Conservation (phyloP, 371 early-diverging fungal species). For the Zychaea mexicana region DNA sequence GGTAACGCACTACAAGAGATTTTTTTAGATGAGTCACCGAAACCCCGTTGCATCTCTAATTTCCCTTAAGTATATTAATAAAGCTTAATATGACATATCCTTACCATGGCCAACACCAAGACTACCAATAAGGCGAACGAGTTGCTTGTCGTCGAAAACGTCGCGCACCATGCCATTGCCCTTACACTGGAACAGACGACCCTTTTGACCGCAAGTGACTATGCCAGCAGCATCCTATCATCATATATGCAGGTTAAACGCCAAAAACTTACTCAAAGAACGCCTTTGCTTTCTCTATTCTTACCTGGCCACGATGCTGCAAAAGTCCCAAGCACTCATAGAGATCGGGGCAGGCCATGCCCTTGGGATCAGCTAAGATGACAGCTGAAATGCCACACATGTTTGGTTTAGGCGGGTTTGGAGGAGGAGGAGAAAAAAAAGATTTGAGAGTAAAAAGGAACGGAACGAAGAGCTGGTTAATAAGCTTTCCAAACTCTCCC, state of each 20-base stretch:
- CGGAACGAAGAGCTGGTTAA: no score
- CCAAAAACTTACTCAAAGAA: no score
- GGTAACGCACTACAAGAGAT: constrained; percentile 83
- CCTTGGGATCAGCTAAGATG: constrained; percentile 79
- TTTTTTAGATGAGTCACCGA: background rate
- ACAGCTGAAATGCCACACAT: constrained; percentile 96
- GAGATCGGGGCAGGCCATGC: constrained; percentile 81
- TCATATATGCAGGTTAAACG: background rate
- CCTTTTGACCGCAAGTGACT: constrained; percentile 94
- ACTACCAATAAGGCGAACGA: constrained; percentile 78
- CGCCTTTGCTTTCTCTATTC: constrained; percentile 11
- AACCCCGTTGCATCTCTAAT: background rate
- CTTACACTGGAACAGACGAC: constrained; percentile 96
- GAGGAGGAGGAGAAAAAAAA: no score
- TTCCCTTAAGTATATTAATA: background rate
- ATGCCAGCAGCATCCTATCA: constrained; percentile 97
- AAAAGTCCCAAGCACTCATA: constrained; percentile 91
- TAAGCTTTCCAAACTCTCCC: no score
- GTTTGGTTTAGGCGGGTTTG: constrained; percentile 19
- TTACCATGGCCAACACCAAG: constrained; percentile 97
- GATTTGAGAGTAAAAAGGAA: no score
- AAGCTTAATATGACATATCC: constrained; percentile 6
- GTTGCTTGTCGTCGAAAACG: constrained; percentile 83
- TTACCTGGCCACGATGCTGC: constrained; percentile 98
- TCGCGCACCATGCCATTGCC: constrained; percentile 98